Evolutionary conservation across 176 grass and related monocot genomes (phyloP).

Genomic region (Lolium multiflorum): DNA sequence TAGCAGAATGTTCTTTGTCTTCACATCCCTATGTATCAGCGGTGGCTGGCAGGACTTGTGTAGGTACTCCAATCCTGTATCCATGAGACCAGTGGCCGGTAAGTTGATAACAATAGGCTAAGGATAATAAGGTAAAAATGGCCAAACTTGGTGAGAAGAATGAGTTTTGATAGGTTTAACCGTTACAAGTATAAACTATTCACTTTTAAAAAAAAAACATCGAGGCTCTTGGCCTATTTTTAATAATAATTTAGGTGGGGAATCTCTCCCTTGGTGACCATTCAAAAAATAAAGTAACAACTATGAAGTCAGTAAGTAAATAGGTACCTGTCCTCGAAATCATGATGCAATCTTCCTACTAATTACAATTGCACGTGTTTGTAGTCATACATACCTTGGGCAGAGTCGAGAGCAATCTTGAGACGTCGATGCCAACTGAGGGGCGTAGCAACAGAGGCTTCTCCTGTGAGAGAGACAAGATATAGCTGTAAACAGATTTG

Average conservation of each 20-base stretch:
- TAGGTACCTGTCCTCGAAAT: too few relatives aligned
- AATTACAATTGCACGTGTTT: neutral
- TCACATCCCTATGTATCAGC: slow-evolving; percentile 66
- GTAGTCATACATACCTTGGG: slow-evolving; percentile 44
- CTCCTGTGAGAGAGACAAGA: slow-evolving; percentile 33
- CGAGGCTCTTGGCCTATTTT: too few relatives aligned
- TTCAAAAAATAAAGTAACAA: too few relatives aligned
- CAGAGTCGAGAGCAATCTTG: slow-evolving; percentile 58
- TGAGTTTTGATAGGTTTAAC: neutral
- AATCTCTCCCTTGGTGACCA: too few relatives aligned
- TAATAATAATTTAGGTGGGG: too few relatives aligned
- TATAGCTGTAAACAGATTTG: neutral
- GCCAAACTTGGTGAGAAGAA: neutral
- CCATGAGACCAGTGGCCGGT: neutral
- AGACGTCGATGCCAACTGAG: slow-evolving; percentile 63
- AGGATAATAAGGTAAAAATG: neutral
- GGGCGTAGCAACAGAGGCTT: slow-evolving; percentile 2
- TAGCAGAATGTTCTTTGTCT: slow-evolving; percentile 60
- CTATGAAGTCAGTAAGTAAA: too few relatives aligned
- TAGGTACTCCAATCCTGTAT: slow-evolving; percentile 62
- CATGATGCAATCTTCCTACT: neutral
- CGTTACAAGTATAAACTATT: too few relatives aligned
- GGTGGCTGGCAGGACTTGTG: slow-evolving; percentile 57
- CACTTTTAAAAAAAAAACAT: too few relatives aligned
- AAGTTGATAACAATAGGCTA: neutral